Base-by-base conservation (phyloP, 345 rosid species). In the Camelina hispida region DNA sequence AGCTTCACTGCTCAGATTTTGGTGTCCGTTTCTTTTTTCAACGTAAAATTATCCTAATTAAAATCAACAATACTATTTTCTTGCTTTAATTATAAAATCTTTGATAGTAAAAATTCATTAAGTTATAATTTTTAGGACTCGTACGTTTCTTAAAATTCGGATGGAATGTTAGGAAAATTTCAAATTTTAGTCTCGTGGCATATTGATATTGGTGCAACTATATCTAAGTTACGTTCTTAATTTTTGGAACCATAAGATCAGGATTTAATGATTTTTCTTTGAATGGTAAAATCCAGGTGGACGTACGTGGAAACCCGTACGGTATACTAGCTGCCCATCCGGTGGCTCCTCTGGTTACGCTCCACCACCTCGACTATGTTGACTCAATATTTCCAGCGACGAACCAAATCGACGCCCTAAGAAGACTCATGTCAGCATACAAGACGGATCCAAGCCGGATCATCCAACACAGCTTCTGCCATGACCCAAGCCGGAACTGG, bases 241-340 rank as follows among this genome's bases (percentile, higher is more conserved):
- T 28, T 28, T 28, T 28, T 28, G 30, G 16, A 66, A 48, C 3
- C 62, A 75, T 16, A 40, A 46, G 1, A 66, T 66, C n/a, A 3
- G 12, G 16, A 44, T 47, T 70, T 64, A 37, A 32, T 56, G 2
- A 52, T 62, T 62, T 47, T 44, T 35, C 43, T 30, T 47, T 47
- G 44, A 32, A 58, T 72, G 51, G 40, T 55, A 30, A 13, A 5
- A 35, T 80, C 2, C 77, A 94, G 98, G 44, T 94, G 52, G 97
- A 95, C 61, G 74, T 94, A 71, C 84, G 92, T 74, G 96, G 95
- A 47, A 75, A 83, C 46, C 91, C 96, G 4, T 91, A 85, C 48
- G 98, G 97, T 7, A 65, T 91, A 35, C 79, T 95, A 9, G 92
- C 96, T 12, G 92, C 95, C 4, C 99, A 91, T 73, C 99, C 97